Evolutionary conservation across 2,329 filamentous ascomycete genomes (phyloP).

Genomic region (Penicillium sp.): DNA sequence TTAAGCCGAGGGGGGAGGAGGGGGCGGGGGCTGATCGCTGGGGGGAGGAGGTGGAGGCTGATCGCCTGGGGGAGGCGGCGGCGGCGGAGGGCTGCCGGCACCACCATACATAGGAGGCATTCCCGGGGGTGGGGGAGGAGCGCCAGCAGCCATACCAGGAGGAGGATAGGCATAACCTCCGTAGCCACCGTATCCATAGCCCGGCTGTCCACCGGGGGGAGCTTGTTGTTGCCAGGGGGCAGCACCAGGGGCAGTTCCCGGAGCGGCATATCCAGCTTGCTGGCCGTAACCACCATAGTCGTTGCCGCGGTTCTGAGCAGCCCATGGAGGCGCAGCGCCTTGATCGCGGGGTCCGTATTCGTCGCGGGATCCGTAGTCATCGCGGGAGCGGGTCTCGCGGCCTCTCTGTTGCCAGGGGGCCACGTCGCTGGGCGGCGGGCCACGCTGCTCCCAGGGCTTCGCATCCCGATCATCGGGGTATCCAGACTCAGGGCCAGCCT

Average conservation of each 20-base stretch:
- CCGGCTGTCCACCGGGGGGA: constrained; percentile 48
- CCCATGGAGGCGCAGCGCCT: constrained; percentile 43
- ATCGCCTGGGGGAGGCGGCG: constrained; percentile 42
- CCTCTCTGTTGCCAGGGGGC: constrained; percentile 73
- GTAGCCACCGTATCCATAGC: constrained; percentile 63
- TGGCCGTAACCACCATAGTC: constrained; percentile 46
- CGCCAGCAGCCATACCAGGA: constrained; percentile 54
- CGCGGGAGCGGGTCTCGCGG: constrained; percentile 58
- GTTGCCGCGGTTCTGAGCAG: constrained; percentile 48
- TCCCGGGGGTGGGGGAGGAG: constrained; percentile 57
- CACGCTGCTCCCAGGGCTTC: constrained; percentile 90
- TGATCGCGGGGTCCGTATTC: constrained; percentile 49
- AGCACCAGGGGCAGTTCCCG: constrained; percentile 48
- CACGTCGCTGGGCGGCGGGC: constrained; percentile 74
- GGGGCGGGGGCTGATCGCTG: constrained; percentile 65
- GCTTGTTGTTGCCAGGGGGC: constrained; percentile 68
- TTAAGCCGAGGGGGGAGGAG: constrained; percentile 55
- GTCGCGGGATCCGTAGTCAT: constrained; percentile 54
- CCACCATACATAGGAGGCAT: constrained; percentile 44
- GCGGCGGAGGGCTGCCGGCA: constrained; percentile 43
- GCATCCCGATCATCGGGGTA: constrained; percentile 55
- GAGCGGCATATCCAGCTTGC: constrained; percentile 45
- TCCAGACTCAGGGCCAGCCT: constrained; percentile 70
- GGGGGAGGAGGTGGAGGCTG: constrained; percentile 51
- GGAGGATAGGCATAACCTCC: constrained; percentile 50